Percentiles rank a stretch among this genome's conserved stretches.
Conservation (phyloP, 371 early-diverging fungal species). For the Haplosporangium sp. region DNA sequence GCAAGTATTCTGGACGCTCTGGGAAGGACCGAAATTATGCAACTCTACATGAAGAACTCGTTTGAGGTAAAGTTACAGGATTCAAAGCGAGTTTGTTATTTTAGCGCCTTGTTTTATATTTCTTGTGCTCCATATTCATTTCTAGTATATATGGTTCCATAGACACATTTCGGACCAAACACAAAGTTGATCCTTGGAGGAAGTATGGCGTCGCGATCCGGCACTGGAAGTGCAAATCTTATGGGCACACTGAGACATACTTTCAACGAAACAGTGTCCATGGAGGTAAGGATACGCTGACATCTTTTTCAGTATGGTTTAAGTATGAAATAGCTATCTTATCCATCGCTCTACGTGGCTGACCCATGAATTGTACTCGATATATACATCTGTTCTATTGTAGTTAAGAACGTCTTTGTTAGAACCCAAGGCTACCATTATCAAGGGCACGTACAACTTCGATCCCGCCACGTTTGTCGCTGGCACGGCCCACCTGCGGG, state of each 20-base stretch:
- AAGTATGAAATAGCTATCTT: no score
- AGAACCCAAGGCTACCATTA: slow-evolving; percentile 64
- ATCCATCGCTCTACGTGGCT: no score
- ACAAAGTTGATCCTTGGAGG: slow-evolving; percentile 75
- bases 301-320: no score
- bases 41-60: slow-evolving; percentile 83
- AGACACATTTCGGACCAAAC: slow-evolving; percentile 78
- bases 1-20: slow-evolving; percentile 49
- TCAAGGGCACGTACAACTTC: slow-evolving; percentile 78
- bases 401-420: slow-evolving; percentile 72
- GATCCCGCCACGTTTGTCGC: slow-evolving; percentile 74
- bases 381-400: neutral
- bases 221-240: slow-evolving; percentile 84
- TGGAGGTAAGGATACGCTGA: slow-evolving; percentile 62
- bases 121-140: no score
- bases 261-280: slow-evolving; percentile 76
- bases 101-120: no score
- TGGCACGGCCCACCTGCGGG: slow-evolving; percentile 62
- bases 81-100: no score
- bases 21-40: slow-evolving; percentile 69
- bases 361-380: no score
- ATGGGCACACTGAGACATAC: slow-evolving; percentile 80
- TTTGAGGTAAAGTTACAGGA: slow-evolving; percentile 73
- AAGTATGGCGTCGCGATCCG: slow-evolving; percentile 75
- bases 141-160: neutral